Base-by-base conservation (phyloP, 1,139 yeast species). In the Pichia sp. region DNA sequence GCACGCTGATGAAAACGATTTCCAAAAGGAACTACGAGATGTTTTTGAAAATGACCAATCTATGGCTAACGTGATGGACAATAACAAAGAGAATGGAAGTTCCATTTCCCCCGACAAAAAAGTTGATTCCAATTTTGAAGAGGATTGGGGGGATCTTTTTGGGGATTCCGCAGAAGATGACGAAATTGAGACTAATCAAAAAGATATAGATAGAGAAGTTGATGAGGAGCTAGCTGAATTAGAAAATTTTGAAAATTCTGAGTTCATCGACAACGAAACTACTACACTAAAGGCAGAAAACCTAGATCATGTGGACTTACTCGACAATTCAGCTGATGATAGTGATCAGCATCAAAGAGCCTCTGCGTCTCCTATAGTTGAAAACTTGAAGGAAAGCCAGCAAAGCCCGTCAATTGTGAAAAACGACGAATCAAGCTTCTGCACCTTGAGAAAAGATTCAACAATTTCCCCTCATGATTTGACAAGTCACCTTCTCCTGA, bases 281-380 rank as follows among this genome's bases (percentile, higher is more conserved):
- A 39, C 42, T 8, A 18, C 5, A 5, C 16, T 16, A 39, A n/a
- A 23, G 12, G 6, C 21, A 13, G n/a, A 45, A 6, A 16, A 37
- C 13, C 5, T 6, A 13, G 21, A 23, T 12, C 16, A 21, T 12
- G 16, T n/a, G 12, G 34, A 13, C 6, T 8, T 34, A 7, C 41
- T 7, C n/a, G 36, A 37, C 40, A 28, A 16, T 42, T 8, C 19
- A 21, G 8, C 37, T 13, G 37, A 9, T 3, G 19, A 16, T 13
- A 7, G 52, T 25, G 57, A 47, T 12, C 57, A 60, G 37, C 52
- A 57, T 55, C 75, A 74, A 41, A 79, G 74, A 46, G 69, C 12
- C 22, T 9, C 12, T 21, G 57, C 58, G 40, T 54, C 41, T 25
- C 25, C 18, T 8, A 34, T 7, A 7, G 5, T n/a, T n/a, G 37